A percentile compares a stretch with the other conserved stretches of the same genome.
These are phyloP conservation scores for Oldenlandia corymbosa DNA, from an alignment of 257 asterid species.

Conservation along the genomic window DNA sequence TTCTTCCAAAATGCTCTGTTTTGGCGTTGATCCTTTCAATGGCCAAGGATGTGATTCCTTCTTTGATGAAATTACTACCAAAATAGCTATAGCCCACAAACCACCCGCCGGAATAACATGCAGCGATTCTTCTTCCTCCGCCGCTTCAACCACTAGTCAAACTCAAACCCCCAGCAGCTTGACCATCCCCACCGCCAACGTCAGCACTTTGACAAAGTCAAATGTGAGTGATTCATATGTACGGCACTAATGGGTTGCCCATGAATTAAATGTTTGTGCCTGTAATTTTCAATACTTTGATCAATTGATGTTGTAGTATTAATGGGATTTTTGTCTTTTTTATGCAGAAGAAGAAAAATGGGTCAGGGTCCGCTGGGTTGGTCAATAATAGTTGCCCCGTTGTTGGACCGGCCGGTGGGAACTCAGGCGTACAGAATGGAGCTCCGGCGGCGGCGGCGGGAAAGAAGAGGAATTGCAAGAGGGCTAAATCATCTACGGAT, in stretches of 20 bases:
- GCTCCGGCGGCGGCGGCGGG: slow-evolving; percentile 33
- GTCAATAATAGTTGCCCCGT: neutral
- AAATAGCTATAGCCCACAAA: slow-evolving; percentile 27
- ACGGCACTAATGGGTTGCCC: no score
- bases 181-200: neutral
- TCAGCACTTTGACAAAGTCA: slow-evolving; percentile 20
- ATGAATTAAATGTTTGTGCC: no score
- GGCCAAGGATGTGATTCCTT: neutral
- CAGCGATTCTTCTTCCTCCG: slow-evolving; percentile 41
- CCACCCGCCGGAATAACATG: slow-evolving; percentile 36
- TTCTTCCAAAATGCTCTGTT: slow-evolving; percentile 66
- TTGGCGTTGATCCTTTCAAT: slow-evolving; percentile 37
- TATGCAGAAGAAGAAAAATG: slow-evolving; percentile 45
- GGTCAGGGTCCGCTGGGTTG: slow-evolving; percentile 25
- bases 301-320: no score
- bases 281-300: no score
- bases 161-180: neutral
- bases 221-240: slow-evolving; percentile 18
- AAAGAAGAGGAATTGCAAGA: slow-evolving; percentile 39
- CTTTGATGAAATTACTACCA: slow-evolving; percentile 3
- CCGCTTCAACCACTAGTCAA: slow-evolving; percentile 18
- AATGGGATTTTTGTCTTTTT: neutral
- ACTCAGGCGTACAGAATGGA: slow-evolving; percentile 18
- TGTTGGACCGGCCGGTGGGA: neutral
- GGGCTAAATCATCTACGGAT: slow-evolving; percentile 40